These are phyloP conservation scores for Rhizopogon salebrosus DNA, from an alignment of 768 basidiomycete genomes.

Conservation along the genomic window DNA sequence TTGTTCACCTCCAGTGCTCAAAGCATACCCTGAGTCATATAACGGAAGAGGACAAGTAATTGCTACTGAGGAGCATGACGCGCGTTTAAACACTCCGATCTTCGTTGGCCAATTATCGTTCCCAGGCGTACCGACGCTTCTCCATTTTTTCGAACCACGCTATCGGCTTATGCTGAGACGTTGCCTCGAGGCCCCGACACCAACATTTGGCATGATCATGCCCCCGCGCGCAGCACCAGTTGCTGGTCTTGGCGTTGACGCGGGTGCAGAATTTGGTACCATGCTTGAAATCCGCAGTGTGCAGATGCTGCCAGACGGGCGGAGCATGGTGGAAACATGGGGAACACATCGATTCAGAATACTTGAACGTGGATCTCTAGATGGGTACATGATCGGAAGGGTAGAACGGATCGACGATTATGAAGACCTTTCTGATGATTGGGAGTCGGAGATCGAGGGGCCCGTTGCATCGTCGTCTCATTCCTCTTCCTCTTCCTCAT, in stretches of 20 bases:
- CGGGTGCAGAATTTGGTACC: conserved; percentile 68
- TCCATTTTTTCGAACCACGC: conserved; percentile 93
- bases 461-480: conserved; percentile 9
- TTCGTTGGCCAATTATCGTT: conserved; percentile 89
- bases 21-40: conserved; percentile 63
- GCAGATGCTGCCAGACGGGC: conserved; percentile 83
- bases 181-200: conserved; percentile 72
- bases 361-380: conserved; percentile 74
- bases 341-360: conserved; percentile 77
- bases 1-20: conserved; percentile 43
- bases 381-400: conserved; percentile 86
- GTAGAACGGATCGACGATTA: conserved; percentile 54
- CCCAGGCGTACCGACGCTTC: conserved; percentile 82
- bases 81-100: conserved; percentile 82
- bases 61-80: conserved; percentile 71
- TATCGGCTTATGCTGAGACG: conserved; percentile 96
- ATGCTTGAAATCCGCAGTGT: conserved; percentile 88
- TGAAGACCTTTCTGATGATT: conserved; percentile 28
- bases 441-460: conserved; percentile 15
- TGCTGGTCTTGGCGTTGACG: conserved; percentile 12
- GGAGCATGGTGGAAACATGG: conserved; percentile 78
- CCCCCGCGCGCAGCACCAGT: conserved; percentile 40
- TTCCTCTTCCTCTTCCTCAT: conserved; percentile 9
- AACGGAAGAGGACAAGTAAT: conserved; percentile 59
- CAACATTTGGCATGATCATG: conserved; percentile 94